Percentiles rank a stretch among this genome's conserved stretches.
These are phyloP conservation scores for Yarrowia sp. DNA, from an alignment of 805 yeast genomes.

Conservation along the genomic window DNA sequence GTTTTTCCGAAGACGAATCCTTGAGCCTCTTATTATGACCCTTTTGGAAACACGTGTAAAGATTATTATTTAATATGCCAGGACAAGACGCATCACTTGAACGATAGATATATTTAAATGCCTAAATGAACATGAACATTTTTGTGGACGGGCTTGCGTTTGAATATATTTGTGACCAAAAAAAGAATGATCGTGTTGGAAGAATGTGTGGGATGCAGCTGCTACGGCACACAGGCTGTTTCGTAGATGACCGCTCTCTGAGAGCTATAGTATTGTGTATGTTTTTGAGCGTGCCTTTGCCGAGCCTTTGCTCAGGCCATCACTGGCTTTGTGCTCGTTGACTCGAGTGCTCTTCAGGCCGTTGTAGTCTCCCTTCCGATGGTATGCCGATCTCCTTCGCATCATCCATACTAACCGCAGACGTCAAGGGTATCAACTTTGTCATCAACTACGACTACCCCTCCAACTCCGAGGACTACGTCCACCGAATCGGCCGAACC, in stretches of 20 bases:
- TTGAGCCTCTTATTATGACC: conserved; percentile 22
- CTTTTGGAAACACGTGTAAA: conserved; percentile 22
- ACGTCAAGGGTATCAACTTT: conserved; percentile 93
- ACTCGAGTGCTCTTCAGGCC: too few species aligned
- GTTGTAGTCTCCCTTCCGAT: too few species aligned
- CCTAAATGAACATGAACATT: conserved; percentile 25
- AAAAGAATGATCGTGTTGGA: conserved; percentile 25
- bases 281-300: too few species aligned
- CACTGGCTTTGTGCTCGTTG: too few species aligned
- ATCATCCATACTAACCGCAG: conserved; percentile 46
- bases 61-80: conserved; percentile 5
- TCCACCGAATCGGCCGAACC: conserved; percentile 98
- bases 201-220: conserved; percentile 19
- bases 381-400: conserved; percentile 6
- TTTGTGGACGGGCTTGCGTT: conserved; percentile 26
- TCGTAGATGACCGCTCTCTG: not conserved
- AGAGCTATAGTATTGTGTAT: not conserved
- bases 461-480: conserved; percentile 96
- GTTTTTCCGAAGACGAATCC: conserved; percentile 24
- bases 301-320: too few species aligned
- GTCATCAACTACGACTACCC: conserved; percentile 98
- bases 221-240: not conserved
- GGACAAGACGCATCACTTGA: conserved; percentile 24
- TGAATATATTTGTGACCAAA: conserved; percentile 22
- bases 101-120: conserved; percentile 15